phyloP scores from a whole-genome alignment of 805 yeast species.

The Ogataea degrootiae region DNA sequence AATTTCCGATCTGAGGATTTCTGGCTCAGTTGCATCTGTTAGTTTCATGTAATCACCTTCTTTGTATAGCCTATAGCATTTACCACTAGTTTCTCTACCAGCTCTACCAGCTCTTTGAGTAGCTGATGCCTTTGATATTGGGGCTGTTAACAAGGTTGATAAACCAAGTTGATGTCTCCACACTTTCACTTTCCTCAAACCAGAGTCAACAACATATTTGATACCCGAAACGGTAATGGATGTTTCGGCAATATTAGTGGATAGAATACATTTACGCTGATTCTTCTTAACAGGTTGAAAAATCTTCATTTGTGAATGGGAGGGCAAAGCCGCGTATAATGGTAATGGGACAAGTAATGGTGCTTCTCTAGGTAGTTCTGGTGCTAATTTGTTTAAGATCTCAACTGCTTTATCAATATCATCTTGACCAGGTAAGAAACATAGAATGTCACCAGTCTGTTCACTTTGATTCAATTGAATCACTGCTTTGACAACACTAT shows the following conservation, averaged over 20 bases:
- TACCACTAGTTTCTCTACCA: constrained; percentile 95
- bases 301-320: constrained; percentile 75
- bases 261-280: constrained; percentile 78
- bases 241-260: constrained; percentile 97
- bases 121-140: constrained; percentile 92
- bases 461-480: constrained; percentile 78
- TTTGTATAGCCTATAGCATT: constrained; percentile 77
- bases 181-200: constrained; percentile 86
- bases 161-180: constrained; percentile 92
- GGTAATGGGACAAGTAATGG: constrained; percentile 78
- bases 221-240: constrained; percentile 96
- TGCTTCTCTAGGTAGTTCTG: constrained; percentile 64
- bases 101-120: constrained; percentile 97
- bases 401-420: constrained; percentile 86
- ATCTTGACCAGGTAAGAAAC: constrained; percentile 94
- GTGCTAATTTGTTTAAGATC: constrained; percentile 54
- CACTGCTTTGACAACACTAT: constrained; percentile 65
- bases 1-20: constrained; percentile 81
- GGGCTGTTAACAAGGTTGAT: constrained; percentile 87
- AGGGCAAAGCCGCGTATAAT: constrained; percentile 90
- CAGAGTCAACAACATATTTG: constrained; percentile 87
- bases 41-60: constrained; percentile 63
- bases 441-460: constrained; percentile 84
- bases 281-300: constrained; percentile 61
- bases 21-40: constrained; percentile 85